Percentiles rank a stretch among this genome's conserved stretches.
Conservation (phyloP, 495 filamentous ascomycete genomes). For the Terfezia claveryi region DNA sequence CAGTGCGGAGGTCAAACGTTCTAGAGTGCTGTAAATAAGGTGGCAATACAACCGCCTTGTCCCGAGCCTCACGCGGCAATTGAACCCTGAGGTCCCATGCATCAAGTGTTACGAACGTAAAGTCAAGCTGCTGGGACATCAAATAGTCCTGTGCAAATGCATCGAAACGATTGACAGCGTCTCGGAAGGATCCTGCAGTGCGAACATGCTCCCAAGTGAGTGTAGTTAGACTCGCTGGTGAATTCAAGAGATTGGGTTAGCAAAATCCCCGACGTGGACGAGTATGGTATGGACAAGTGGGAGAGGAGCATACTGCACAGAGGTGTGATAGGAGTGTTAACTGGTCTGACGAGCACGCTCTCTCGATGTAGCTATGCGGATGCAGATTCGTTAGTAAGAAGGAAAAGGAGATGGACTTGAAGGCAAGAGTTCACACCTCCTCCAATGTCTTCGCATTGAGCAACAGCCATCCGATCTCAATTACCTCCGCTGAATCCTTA, state of each 20-base stretch:
- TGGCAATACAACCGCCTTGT: slow-evolving; percentile 93
- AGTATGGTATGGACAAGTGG: slow-evolving; percentile 14
- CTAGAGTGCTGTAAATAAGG: slow-evolving; percentile 92
- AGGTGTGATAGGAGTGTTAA: slow-evolving; percentile 96
- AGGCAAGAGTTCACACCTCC: slow-evolving; percentile 40
- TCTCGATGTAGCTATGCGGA: slow-evolving; percentile 60
- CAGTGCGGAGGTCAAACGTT: slow-evolving; percentile 85
- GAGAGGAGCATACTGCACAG: slow-evolving; percentile 66
- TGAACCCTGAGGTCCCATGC: slow-evolving; percentile 98
- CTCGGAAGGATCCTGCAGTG: slow-evolving; percentile 84
- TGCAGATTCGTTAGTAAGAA: not conserved
- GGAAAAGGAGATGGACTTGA: too few relatives aligned
- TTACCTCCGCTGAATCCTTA: slow-evolving; percentile 96
- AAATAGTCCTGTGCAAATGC: slow-evolving; percentile 76
- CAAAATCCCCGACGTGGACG: not conserved
- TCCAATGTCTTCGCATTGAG: slow-evolving; percentile 77
- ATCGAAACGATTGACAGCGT: slow-evolving; percentile 89
- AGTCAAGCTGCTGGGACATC: slow-evolving; percentile 64
- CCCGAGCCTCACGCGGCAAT: slow-evolving; percentile 85
- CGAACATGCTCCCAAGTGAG: slow-evolving; percentile 98
- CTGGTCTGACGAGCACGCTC: slow-evolving; percentile 87
- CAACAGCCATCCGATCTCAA: slow-evolving; percentile 94
- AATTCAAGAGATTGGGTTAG: not conserved
- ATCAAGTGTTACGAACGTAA: slow-evolving; percentile 93
- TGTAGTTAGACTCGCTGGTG: slow-evolving; percentile 77